Percentiles rank a stretch among this genome's conserved stretches.
Evolutionary conservation across 116 monocot species (phyloP).

Genomic region (Iris pallida): DNA sequence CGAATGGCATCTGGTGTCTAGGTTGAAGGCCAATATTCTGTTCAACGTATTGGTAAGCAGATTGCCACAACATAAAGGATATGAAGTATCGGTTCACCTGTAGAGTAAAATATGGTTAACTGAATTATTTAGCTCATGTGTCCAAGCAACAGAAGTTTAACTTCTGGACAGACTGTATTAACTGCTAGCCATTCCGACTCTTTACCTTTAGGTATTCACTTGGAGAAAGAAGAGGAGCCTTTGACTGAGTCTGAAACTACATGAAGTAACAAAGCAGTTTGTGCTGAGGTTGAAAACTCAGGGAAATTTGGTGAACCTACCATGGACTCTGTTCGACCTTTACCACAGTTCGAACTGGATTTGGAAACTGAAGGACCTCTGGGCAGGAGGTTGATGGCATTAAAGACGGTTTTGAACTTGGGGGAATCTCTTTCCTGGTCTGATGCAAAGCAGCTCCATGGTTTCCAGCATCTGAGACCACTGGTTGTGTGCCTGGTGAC

Average conservation of each 20-base stretch:
- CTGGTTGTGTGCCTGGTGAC: neutral
- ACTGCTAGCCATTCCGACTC: neutral
- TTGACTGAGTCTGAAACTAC: neutral
- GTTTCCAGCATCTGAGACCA: neutral
- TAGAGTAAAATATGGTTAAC: neutral
- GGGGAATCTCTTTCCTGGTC: neutral
- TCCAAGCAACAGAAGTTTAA: conserved; percentile 15
- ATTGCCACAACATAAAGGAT: neutral
- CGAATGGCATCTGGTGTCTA: neutral
- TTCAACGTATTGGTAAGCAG: conserved; percentile 4
- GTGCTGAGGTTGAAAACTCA: neutral
- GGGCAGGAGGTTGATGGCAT: neutral
- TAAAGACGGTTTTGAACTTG: conserved; percentile 10
- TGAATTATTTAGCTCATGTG: neutral
- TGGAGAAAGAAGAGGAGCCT: neutral
- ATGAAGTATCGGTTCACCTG: neutral
- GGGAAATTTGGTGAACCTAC: neutral
- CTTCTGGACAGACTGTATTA: conserved; percentile 2
- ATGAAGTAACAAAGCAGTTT: neutral
- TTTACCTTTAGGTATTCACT: neutral
- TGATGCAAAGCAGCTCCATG: conserved; percentile 11
- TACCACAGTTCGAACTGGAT: conserved; percentile 15
- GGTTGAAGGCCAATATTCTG: neutral
- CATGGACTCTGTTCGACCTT: conserved; percentile 3
- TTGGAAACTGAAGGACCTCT: conserved; percentile 12